These are phyloP conservation scores for Vitis vinifera DNA, from an alignment of 164 flowering plant genomes.

Conservation along the genomic window DNA sequence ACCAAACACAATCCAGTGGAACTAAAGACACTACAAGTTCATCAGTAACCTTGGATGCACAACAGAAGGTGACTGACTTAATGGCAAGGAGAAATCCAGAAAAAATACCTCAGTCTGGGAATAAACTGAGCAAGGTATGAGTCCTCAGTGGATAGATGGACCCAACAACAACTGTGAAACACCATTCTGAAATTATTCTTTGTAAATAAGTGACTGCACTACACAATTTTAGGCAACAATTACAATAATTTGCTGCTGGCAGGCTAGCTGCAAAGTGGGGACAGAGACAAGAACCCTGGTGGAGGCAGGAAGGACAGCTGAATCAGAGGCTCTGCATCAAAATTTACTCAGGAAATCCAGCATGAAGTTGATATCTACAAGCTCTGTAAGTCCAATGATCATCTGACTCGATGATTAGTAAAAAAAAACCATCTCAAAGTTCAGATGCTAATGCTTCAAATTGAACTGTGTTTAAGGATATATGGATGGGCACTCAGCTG, in stretches of 20 bases:
- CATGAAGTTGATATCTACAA: slow-evolving; percentile 40
- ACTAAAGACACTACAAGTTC: slow-evolving; percentile 10
- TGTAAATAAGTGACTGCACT: too few relatives aligned
- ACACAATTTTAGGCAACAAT: too few relatives aligned
- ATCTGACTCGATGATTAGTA: not conserved
- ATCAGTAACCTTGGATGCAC: slow-evolving; percentile 13
- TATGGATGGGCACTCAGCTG: slow-evolving; percentile 62
- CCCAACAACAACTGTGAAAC: too few relatives aligned
- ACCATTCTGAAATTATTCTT: too few relatives aligned
- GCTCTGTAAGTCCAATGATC: slow-evolving; percentile 41
- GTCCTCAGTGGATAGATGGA: not conserved
- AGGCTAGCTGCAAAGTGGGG: slow-evolving; percentile 18
- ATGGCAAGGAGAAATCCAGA: slow-evolving; percentile 10
- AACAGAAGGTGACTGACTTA: slow-evolving; percentile 13
- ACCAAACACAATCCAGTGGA: slow-evolving; percentile 12
- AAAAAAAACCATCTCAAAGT: not conserved
- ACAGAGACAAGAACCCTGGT: slow-evolving; percentile 16
- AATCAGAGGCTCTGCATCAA: slow-evolving; percentile 14
- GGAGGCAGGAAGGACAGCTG: slow-evolving; percentile 4
- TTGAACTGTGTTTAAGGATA: slow-evolving; percentile 36
- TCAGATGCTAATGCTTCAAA: slow-evolving; percentile 2
- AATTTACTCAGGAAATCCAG: slow-evolving; percentile 35
- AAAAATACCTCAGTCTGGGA: slow-evolving; percentile 4
- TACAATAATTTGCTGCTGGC: not conserved
- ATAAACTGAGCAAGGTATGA: slow-evolving; percentile 28